phyloP scores from a whole-genome alignment of 1,284 basidiomycete genomes.

The Tetrapyrgos nigripes region DNA sequence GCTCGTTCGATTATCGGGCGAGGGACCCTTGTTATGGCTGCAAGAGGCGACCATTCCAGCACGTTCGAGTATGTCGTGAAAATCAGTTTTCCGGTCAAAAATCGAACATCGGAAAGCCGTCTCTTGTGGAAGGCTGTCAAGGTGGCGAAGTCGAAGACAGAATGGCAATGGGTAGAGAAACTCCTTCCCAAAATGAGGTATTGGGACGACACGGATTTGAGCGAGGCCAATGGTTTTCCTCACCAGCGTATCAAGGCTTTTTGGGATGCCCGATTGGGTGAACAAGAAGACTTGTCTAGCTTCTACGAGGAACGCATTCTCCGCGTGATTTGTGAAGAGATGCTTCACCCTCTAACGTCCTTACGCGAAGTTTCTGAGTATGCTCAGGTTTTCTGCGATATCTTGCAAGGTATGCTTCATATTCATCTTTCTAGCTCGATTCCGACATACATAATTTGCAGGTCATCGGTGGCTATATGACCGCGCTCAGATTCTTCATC shows the following conservation, averaged over 20 bases:
- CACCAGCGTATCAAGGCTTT: not conserved
- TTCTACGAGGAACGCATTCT: constrained; percentile 1
- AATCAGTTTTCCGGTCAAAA: not conserved
- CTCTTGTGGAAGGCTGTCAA: not conserved
- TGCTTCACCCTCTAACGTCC: not conserved
- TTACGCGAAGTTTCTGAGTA: not conserved
- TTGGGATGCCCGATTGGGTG: not conserved
- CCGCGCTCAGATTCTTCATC: not conserved
- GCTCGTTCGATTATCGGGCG: constrained; percentile 3
- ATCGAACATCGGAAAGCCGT: not conserved
- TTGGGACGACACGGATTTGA: not conserved
- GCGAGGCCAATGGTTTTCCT: not conserved
- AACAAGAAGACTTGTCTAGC: not conserved
- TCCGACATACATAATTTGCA: not conserved
- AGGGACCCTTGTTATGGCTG: constrained; percentile 3
- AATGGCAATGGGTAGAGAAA: not conserved
- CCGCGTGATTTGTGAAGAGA: not conserved
- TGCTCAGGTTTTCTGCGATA: constrained; percentile 5
- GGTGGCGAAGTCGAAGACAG: not conserved
- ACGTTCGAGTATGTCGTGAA: not conserved
- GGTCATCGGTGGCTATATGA: constrained; percentile 7
- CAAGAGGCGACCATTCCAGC: not conserved
- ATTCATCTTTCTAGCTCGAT: not conserved
- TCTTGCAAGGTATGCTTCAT: constrained; percentile 2
- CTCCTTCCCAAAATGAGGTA: not conserved